Percentiles rank a stretch among this genome's conserved stretches.
phyloP scores from a whole-genome alignment of 192 early-diverging fungal species.

The Coemansia guatemalensis region DNA sequence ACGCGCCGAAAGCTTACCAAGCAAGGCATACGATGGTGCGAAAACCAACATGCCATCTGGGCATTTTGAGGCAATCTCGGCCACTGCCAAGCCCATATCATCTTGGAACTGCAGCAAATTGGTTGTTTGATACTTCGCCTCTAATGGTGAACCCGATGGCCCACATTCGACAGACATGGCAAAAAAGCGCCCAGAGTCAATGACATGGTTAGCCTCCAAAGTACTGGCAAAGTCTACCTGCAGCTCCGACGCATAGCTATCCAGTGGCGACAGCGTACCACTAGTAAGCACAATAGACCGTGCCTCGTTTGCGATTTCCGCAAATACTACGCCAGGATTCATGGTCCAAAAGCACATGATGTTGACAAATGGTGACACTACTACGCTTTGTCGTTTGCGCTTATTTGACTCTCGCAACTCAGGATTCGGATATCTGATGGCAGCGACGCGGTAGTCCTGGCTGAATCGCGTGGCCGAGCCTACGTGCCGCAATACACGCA shows the following conservation, averaged over 20 bases:
- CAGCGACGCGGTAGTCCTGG: constrained; percentile 36
- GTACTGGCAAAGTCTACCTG: constrained; percentile 54
- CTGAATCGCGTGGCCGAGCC: constrained; percentile 6
- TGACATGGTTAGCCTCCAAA: constrained; percentile 69
- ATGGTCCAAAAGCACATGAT: constrained; percentile 43
- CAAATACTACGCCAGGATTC: constrained; percentile 39
- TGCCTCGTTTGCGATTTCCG: constrained; percentile 39
- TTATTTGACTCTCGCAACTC: neutral
- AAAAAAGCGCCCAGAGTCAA: constrained; percentile 58
- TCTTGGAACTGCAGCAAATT: constrained; percentile 56
- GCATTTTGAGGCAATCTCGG: constrained; percentile 30
- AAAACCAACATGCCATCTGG: constrained; percentile 54
- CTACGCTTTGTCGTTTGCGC: neutral
- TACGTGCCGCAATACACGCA: constrained; percentile 27
- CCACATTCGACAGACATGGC: constrained; percentile 57
- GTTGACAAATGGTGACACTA: constrained; percentile 11
- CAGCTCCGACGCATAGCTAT: constrained; percentile 59
- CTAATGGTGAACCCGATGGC: constrained; percentile 39
- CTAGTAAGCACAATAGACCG: constrained; percentile 62
- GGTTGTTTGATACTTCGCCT: constrained; percentile 47
- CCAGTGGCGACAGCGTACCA: constrained; percentile 67
- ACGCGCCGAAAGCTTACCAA: constrained; percentile 43
- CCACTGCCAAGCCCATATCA: constrained; percentile 53
- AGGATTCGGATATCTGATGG: constrained; percentile 16
- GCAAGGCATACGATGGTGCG: constrained; percentile 46